phyloP scores from a whole-genome alignment of 805 yeast species.

The Suhomyces sp. region DNA sequence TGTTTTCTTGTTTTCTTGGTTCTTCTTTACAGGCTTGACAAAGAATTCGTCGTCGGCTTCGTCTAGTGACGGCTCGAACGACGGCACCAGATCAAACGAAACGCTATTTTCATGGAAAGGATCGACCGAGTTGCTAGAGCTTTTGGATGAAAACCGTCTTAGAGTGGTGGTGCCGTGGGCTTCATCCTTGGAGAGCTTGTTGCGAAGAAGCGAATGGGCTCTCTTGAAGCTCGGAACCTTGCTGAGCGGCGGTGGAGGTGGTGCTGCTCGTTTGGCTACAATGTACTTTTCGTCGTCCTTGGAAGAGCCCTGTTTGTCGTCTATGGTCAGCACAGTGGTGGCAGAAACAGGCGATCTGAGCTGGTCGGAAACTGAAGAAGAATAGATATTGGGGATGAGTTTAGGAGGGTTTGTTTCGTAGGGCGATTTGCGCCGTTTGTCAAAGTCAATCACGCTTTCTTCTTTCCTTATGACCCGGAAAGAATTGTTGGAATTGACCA shows the following conservation, averaged over 20 bases:
- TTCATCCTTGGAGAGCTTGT: neutral
- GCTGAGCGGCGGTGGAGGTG: constrained; percentile 61
- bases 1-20: constrained; percentile 19
- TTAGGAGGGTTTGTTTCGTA: constrained; percentile 47
- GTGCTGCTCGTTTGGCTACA: constrained; percentile 69
- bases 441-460: constrained; percentile 77
- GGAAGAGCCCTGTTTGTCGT: constrained; percentile 13
- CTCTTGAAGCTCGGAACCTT: constrained; percentile 13
- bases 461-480: constrained; percentile 67
- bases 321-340: constrained; percentile 30
- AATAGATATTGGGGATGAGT: constrained; percentile 32
- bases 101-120: constrained; percentile 70
- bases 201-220: constrained; percentile 6
- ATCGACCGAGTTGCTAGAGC: constrained; percentile 25
- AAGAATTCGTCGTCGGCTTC: constrained; percentile 16
- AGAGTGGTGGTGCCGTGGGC: neutral
- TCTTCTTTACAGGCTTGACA: constrained; percentile 13
- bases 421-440: constrained; percentile 74
- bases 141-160: neutral
- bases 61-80: constrained; percentile 3
- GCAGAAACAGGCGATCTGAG: constrained; percentile 35
- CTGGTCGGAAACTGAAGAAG: constrained; percentile 32
- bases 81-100: constrained; percentile 73
- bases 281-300: constrained; percentile 29
- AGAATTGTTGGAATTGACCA: constrained; percentile 29